Conservation (phyloP, 257 asterid genomes). For the Solanum gandarillasii region DNA sequence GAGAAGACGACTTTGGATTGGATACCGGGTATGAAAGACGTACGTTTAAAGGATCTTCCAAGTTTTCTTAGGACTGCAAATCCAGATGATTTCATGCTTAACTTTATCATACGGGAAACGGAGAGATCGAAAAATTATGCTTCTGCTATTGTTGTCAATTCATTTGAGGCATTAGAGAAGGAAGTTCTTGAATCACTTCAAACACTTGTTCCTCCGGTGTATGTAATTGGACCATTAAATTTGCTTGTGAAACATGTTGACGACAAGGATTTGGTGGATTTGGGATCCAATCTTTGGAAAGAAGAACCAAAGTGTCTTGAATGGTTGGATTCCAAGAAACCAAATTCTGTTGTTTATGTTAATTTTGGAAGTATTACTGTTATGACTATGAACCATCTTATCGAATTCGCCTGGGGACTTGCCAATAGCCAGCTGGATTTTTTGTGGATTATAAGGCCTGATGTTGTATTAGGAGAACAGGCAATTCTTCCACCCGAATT, state of each 20-base stretch:
- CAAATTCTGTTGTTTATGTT: constrained; percentile 10
- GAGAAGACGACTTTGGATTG: constrained; percentile 3
- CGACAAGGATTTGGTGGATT: neutral
- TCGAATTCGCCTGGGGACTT: constrained; percentile 10
- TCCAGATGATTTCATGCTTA: neutral
- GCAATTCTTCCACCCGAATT: neutral
- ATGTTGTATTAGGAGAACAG: neutral
- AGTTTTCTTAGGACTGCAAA: neutral
- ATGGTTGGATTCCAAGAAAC: constrained; percentile 5
- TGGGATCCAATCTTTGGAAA: constrained; percentile 10
- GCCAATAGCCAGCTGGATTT: constrained; percentile 3
- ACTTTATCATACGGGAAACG: neutral
- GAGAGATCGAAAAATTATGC: neutral
- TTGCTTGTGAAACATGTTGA: neutral
- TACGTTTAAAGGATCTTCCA: neutral
- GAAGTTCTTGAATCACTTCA: neutral
- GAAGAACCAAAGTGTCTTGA: constrained; percentile 1
- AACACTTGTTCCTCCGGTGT: neutral
- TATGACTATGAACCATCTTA: constrained; percentile 1
- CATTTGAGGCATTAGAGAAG: neutral
- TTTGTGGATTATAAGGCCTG: constrained; percentile 11
- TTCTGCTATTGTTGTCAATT: neutral
- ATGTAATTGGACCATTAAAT: neutral
- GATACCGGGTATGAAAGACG: constrained; percentile 9
- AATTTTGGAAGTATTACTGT: constrained; percentile 9